These are phyloP conservation scores for Acacia confusa DNA, from an alignment of 306 rosid genomes.

Conservation along the genomic window DNA sequence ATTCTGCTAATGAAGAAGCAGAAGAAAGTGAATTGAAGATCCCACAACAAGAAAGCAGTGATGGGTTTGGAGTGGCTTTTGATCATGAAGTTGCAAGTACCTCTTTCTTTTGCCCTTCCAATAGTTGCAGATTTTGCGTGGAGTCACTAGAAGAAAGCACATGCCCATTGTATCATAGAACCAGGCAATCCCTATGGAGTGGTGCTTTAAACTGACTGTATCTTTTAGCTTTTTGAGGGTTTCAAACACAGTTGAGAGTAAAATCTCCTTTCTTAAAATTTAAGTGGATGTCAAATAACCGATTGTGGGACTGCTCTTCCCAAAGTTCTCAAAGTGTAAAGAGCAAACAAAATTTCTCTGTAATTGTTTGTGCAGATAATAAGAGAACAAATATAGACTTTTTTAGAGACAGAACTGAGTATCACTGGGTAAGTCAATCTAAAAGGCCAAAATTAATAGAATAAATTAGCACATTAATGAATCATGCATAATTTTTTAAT, in stretches of 20 bases:
- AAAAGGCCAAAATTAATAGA: not conserved
- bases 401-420: not conserved
- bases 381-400: not conserved
- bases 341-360: not conserved
- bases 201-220: slow-evolving; percentile 39
- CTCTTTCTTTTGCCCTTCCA: slow-evolving; percentile 30
- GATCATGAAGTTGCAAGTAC: slow-evolving; percentile 21
- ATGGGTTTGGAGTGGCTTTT: slow-evolving; percentile 39
- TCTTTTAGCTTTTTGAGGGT: not conserved
- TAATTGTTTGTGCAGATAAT: not conserved
- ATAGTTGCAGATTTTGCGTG: slow-evolving; percentile 35
- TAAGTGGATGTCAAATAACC: slow-evolving; percentile 34
- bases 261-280: slow-evolving; percentile 14
- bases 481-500: not conserved
- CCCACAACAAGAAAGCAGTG: slow-evolving; percentile 22
- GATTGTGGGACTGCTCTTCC: slow-evolving; percentile 2
- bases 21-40: slow-evolving; percentile 44
- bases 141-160: slow-evolving; percentile 46
- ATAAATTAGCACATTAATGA: not conserved
- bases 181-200: slow-evolving; percentile 42
- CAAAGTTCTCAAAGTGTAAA: not conserved
- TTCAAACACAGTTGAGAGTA: not conserved
- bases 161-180: slow-evolving; percentile 42
- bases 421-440: not conserved
- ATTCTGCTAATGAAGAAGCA: slow-evolving; percentile 31